Evolutionary conservation across 2,329 filamentous ascomycete genomes (phyloP).

Genomic region (Aureobasidium pullulans): DNA sequence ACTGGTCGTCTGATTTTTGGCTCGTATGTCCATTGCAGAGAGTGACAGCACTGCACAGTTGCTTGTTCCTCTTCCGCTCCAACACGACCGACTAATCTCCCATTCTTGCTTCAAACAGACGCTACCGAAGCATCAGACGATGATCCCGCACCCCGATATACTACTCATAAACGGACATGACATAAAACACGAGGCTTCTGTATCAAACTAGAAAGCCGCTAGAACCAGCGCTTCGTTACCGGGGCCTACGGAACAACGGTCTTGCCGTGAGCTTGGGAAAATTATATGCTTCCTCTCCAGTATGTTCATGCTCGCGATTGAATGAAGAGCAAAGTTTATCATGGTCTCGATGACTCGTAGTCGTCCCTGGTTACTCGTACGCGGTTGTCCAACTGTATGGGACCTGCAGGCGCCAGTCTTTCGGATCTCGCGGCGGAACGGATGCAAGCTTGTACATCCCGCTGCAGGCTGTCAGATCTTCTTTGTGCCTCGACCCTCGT

Average conservation of each 20-base stretch:
- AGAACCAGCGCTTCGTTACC: slow-evolving; percentile 12
- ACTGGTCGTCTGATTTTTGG: not conserved
- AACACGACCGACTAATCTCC: slow-evolving; percentile 7
- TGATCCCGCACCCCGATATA: slow-evolving; percentile 4
- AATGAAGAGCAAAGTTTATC: not conserved
- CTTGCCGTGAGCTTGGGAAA: slow-evolving; percentile 5
- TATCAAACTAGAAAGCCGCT: slow-evolving; percentile 14
- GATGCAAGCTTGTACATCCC: slow-evolving; percentile 10
- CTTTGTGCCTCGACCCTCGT: slow-evolving; percentile 2
- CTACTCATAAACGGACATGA: slow-evolving; percentile 5
- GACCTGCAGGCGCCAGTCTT: slow-evolving; percentile 5
- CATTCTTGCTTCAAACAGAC: slow-evolving; percentile 4
- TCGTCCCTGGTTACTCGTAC: slow-evolving; percentile 4
- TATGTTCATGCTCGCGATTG: not conserved
- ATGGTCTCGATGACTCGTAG: slow-evolving; percentile 1
- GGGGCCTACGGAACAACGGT: slow-evolving; percentile 12
- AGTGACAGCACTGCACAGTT: not conserved
- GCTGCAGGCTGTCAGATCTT: slow-evolving; percentile 12
- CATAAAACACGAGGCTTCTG: slow-evolving; percentile 11
- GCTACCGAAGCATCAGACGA: slow-evolving; percentile 9
- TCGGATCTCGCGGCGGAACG: slow-evolving; percentile 8
- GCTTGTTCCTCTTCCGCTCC: not conserved
- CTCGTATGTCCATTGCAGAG: not conserved
- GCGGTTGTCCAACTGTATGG: not conserved
- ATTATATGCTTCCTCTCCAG: slow-evolving; percentile 4